Evolutionary conservation across 345 rosid species (phyloP).

Genomic region (Bruguiera parviflora): DNA sequence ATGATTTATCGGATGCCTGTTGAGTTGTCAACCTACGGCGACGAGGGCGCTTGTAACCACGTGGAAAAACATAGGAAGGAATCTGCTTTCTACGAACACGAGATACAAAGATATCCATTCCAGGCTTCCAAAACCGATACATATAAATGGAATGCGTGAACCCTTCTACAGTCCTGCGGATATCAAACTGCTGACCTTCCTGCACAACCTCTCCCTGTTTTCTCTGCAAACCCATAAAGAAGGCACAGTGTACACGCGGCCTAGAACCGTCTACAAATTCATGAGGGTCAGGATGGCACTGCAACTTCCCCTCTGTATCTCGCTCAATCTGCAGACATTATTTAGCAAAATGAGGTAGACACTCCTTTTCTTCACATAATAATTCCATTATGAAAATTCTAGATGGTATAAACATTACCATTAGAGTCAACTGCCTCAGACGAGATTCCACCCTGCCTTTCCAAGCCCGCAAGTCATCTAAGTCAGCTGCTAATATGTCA

Average conservation of each 20-base stretch:
- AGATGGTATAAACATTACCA: constrained; percentile 31
- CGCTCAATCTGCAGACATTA: constrained; percentile 54
- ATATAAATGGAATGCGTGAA: constrained; percentile 53
- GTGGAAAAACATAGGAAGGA: constrained; percentile 65
- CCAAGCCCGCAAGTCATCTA: constrained; percentile 62
- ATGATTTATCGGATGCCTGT: background rate
- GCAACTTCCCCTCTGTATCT: constrained; percentile 69
- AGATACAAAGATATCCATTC: constrained; percentile 66
- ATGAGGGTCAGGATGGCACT: constrained; percentile 71
- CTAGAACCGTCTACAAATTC: constrained; percentile 52
- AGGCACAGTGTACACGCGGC: constrained; percentile 57
- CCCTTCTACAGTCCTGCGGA: constrained; percentile 62
- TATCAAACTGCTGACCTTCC: constrained; percentile 76
- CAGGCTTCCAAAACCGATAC: constrained; percentile 68
- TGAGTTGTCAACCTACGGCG: background rate
- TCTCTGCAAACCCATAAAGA: constrained; percentile 77
- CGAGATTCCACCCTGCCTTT: constrained; percentile 85
- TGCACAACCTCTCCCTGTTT: constrained; percentile 55
- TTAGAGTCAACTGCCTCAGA: constrained; percentile 58
- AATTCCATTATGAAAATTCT: too few species aligned
- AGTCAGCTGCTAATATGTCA: constrained; percentile 53
- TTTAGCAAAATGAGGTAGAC: too few species aligned
- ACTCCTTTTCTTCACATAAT: too few species aligned
- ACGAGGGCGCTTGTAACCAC: constrained; percentile 50
- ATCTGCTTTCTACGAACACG: constrained; percentile 71